Conservation (phyloP, 352 stramenopile species). For the Phytophthora multivora region DNA sequence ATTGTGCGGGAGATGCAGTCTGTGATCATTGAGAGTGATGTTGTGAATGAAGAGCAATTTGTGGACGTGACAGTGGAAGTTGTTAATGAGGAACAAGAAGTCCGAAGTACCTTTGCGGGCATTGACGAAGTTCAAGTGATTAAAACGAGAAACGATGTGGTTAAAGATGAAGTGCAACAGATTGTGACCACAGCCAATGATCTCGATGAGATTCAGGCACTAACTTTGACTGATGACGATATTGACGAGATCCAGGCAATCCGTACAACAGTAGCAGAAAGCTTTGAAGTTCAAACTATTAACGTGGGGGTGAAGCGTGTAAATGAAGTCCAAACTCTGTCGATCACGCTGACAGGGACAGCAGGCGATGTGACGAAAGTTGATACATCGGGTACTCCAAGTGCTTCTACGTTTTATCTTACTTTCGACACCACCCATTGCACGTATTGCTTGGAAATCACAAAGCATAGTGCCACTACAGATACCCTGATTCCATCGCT, state of each 20-base stretch:
- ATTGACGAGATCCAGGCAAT: slow-evolving; percentile 93
- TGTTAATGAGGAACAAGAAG: slow-evolving; percentile 95
- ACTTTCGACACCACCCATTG: slow-evolving; percentile 62
- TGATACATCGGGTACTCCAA: slow-evolving; percentile 33
- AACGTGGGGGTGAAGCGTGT: slow-evolving; percentile 71
- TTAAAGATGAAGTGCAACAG: slow-evolving; percentile 92
- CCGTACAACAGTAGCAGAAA: slow-evolving; percentile 69
- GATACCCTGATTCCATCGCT: slow-evolving; percentile 50
- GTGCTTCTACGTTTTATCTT: slow-evolving; percentile 36
- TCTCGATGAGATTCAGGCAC: slow-evolving; percentile 91
- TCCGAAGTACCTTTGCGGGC: slow-evolving; percentile 88
- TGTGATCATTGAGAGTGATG: slow-evolving; percentile 76
- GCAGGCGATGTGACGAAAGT: slow-evolving; percentile 7
- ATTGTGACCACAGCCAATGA: slow-evolving; percentile 93
- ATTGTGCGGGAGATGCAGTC: slow-evolving; percentile 93
- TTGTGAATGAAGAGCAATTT: slow-evolving; percentile 94
- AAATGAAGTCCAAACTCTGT: slow-evolving; percentile 87
- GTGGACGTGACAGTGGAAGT: slow-evolving; percentile 94
- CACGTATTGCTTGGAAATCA: slow-evolving; percentile 60
- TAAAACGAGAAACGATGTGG: slow-evolving; percentile 62
- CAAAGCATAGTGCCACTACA: slow-evolving; percentile 48
- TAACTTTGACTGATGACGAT: slow-evolving; percentile 82
- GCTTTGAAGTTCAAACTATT: slow-evolving; percentile 90
- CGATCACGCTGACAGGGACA: slow-evolving; percentile 67
- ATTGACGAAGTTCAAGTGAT: slow-evolving; percentile 91